Evolutionary conservation across 2,329 filamentous ascomycete species (phyloP), one percentile per base, ranked within the genome.

Genomic region (Dryadomyces quercus-mongolicae): DNA sequence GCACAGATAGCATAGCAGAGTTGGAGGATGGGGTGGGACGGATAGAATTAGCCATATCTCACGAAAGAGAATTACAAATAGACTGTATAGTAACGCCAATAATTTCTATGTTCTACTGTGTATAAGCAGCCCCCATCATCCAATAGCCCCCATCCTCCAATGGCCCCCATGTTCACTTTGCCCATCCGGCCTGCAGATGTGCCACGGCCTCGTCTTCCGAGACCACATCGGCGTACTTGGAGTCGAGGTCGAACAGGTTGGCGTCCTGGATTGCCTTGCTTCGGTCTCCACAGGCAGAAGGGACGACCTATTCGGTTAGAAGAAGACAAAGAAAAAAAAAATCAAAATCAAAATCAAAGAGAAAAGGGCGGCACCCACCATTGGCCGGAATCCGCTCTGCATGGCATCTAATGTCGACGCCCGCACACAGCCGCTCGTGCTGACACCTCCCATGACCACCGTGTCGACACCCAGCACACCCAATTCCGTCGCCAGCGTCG

Each of bases 181-280:
- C 48, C 67, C 71, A 74, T 5, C 69, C 71, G 18, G 62, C 61
- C 52, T 63, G 61, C 20, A 73, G 61, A 40, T 66, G 67, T 31
- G 64, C 61, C 5, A 73, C 56, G 1, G 71, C 71, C 48, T 74
- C 70, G 8, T 61, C 62, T 53, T 73, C 71, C 3, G 60, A 56
- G 0, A 75, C 68, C 1, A 74, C 71, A 59, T 75, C 72, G 1
- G 68, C 71, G 61, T 74, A 73, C 59, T 74, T 74, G 3, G 71
- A 67, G 56, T 72, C 64, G 51, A 74, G 64, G 55, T 56, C 49
- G 5, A 54, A 54, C 34, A 55, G 45, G 3, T 56, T 75, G 2
- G 68, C 67, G 18, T 68, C 64, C 51, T 74, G 72, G 44, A 75
- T 73, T 38, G 68, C 66, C 13, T 67, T 66, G 25, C 67, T 68